phyloP scores from a whole-genome alignment of 169 alveolate genomes.

The Cryptosporidium tyzzeri region DNA sequence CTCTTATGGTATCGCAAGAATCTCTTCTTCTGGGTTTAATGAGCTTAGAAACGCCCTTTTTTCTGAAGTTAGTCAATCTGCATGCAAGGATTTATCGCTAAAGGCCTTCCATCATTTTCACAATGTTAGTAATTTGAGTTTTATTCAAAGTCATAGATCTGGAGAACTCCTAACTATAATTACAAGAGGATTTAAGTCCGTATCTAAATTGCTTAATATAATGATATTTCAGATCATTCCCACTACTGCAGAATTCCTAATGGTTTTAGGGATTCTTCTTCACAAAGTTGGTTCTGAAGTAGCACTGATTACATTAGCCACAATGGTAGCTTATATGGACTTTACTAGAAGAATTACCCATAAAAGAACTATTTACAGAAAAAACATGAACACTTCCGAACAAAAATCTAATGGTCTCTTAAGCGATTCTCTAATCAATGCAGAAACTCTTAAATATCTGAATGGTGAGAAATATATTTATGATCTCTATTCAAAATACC shows the following conservation, averaged over 20 bases:
- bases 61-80: slow-evolving; percentile 80
- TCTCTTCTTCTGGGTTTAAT: slow-evolving; percentile 78
- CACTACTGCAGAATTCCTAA: slow-evolving; percentile 84
- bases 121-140: slow-evolving; percentile 78
- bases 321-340: slow-evolving; percentile 83
- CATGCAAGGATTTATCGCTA: slow-evolving; percentile 78
- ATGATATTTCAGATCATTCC: slow-evolving; percentile 83
- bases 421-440: slow-evolving; percentile 85
- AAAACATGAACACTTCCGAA: slow-evolving; percentile 85
- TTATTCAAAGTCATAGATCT: slow-evolving; percentile 80
- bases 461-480: slow-evolving; percentile 21
- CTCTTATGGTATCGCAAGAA: slow-evolving; percentile 62
- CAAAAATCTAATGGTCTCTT: slow-evolving; percentile 86
- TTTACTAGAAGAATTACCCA: slow-evolving; percentile 86
- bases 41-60: slow-evolving; percentile 80
- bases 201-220: slow-evolving; percentile 78
- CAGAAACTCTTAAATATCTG: slow-evolving; percentile 80
- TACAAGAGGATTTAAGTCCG: slow-evolving; percentile 79
- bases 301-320: slow-evolving; percentile 83
- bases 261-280: slow-evolving; percentile 84
- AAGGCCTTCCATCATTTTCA: slow-evolving; percentile 78
- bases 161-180: slow-evolving; percentile 80
- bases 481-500: slow-evolving; percentile 43
- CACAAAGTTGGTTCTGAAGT: slow-evolving; percentile 86
- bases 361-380: slow-evolving; percentile 84